Evolutionary conservation across 192 early-diverging fungal genomes (phyloP).

Genomic region (Podila epigama): DNA sequence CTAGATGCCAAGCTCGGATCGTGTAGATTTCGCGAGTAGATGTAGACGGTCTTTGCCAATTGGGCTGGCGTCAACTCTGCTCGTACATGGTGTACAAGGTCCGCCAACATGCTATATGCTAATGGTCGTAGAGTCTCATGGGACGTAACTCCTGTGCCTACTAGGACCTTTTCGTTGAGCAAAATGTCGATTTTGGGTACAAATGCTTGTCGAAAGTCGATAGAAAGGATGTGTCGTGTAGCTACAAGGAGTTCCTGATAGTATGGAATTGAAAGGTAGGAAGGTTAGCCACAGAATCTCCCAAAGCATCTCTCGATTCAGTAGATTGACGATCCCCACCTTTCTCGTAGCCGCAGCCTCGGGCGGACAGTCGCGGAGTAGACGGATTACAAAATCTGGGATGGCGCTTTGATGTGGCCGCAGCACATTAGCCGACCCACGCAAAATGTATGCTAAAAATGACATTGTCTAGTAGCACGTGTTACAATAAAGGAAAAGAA

Average conservation of each 20-base stretch:
- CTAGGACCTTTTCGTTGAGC: conserved; percentile 92
- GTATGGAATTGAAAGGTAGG: background rate
- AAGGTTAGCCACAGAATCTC: background rate
- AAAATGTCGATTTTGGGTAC: conserved; percentile 92
- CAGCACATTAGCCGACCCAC: conserved; percentile 75
- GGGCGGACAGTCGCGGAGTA: conserved; percentile 93
- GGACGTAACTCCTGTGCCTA: conserved; percentile 92
- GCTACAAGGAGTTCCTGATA: conserved; percentile 90
- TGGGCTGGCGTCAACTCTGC: conserved; percentile 82
- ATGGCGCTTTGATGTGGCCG: conserved; percentile 81
- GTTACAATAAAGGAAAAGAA: background rate
- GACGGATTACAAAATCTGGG: conserved; percentile 85
- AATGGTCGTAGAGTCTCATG: conserved; percentile 90
- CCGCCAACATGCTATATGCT: conserved; percentile 94
- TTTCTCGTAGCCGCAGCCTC: conserved; percentile 93
- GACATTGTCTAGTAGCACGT: conserved; percentile 78
- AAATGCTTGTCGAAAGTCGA: conserved; percentile 90
- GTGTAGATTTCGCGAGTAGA: conserved; percentile 93
- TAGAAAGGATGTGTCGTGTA: conserved; percentile 92
- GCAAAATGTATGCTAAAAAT: conserved; percentile 94
- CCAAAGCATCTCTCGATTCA: too few species aligned
- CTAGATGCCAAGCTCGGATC: conserved; percentile 89
- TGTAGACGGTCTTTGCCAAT: conserved; percentile 84
- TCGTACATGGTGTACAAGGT: conserved; percentile 95
- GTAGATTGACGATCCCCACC: conserved; percentile 34